phyloP scores from a whole-genome alignment of 2,329 filamentous ascomycete species.

The Camptophora hylomeconis region DNA sequence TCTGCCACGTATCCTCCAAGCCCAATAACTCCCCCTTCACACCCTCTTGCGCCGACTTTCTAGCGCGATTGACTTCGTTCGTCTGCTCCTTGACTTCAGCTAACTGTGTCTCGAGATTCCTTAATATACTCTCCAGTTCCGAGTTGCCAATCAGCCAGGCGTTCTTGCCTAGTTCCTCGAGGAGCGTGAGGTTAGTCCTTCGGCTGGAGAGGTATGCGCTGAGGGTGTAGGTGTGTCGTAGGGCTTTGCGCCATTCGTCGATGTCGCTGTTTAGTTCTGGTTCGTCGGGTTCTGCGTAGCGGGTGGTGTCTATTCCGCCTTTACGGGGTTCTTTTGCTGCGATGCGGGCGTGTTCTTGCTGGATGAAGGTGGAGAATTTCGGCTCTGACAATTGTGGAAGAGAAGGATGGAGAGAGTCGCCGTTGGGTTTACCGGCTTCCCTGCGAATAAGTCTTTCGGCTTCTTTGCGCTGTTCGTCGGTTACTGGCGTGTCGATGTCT shows the following conservation, averaged over 20 bases:
- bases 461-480: constrained; percentile 44
- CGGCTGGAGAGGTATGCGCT: constrained; percentile 45
- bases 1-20: constrained; percentile 67
- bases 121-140: constrained; percentile 60
- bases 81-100: constrained; percentile 53
- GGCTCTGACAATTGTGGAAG: constrained; percentile 41
- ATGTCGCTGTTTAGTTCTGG: constrained; percentile 25
- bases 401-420: constrained; percentile 42
- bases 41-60: constrained; percentile 57
- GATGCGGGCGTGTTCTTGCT: constrained; percentile 56
- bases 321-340: constrained; percentile 44
- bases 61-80: constrained; percentile 57
- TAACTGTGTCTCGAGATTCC: constrained; percentile 60
- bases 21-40: constrained; percentile 59
- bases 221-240: constrained; percentile 44
- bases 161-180: constrained; percentile 74
- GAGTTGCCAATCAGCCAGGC: constrained; percentile 82
- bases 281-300: constrained; percentile 68
- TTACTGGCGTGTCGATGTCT: constrained; percentile 74
- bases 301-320: constrained; percentile 57
- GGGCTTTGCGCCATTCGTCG: constrained; percentile 35
- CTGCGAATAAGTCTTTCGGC: constrained; percentile 57
- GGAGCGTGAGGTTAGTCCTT: constrained; percentile 52
- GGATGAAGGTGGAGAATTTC: constrained; percentile 52
- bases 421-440: constrained; percentile 44